Conservation (phyloP, 2,329 filamentous ascomycete genomes). For the Cryphonectria nitschkei region DNA sequence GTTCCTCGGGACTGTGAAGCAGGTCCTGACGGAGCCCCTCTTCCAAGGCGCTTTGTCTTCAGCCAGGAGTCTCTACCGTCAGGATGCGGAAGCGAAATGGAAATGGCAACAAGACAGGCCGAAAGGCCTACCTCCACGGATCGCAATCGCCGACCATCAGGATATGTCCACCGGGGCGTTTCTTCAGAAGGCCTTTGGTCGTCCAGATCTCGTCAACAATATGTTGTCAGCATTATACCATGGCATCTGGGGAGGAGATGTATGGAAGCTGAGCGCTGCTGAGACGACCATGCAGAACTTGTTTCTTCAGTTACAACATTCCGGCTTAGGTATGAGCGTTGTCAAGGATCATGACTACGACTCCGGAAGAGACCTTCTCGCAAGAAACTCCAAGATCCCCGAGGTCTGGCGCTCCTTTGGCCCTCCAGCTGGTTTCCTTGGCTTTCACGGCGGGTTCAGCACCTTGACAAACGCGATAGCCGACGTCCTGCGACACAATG, state of each 20-base stretch:
- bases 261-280: constrained; percentile 76
- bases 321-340: constrained; percentile 13
- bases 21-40: constrained; percentile 56
- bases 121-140: constrained; percentile 30
- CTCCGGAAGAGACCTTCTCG: constrained; percentile 27
- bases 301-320: constrained; percentile 47
- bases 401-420: constrained; percentile 34
- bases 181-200: constrained; percentile 56
- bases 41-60: constrained; percentile 47
- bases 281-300: constrained; percentile 58
- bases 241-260: constrained; percentile 91
- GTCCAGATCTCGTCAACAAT: constrained; percentile 66
- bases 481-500: constrained; percentile 50
- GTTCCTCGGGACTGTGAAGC: not conserved
- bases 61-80: not conserved
- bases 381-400: constrained; percentile 27
- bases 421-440: constrained; percentile 43
- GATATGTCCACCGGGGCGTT: constrained; percentile 78
- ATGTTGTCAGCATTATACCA: constrained; percentile 77
- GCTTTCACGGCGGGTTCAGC: constrained; percentile 64
- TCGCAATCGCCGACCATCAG: constrained; percentile 37
- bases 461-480: constrained; percentile 61
- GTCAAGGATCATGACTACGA: constrained; percentile 26
- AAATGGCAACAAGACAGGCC: not conserved
- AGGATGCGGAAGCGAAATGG: not conserved